These are phyloP conservation scores for Candida adriatica DNA, from an alignment of 805 yeast species.

Conservation along the genomic window DNA sequence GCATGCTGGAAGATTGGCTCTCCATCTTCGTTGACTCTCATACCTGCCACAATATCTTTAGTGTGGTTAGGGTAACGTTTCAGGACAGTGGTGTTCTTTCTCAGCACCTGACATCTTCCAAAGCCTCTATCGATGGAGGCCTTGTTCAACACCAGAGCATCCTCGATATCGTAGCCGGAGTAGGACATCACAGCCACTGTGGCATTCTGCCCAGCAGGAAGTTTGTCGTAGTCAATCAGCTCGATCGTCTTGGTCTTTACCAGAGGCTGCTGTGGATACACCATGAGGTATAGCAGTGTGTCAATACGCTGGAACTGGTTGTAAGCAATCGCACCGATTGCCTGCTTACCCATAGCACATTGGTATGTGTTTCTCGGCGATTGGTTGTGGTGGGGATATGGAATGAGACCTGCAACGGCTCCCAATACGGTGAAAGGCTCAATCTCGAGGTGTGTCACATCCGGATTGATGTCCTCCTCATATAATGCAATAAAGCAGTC, in stretches of 20 bases:
- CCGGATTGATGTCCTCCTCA: slow-evolving; percentile 52
- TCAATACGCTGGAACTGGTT: slow-evolving; percentile 95
- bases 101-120: slow-evolving; percentile 93
- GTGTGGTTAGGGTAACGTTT: slow-evolving; percentile 93
- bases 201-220: slow-evolving; percentile 99
- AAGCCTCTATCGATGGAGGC: slow-evolving; percentile 93
- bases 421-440: slow-evolving; percentile 92
- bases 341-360: slow-evolving; percentile 98
- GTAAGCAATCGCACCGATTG: slow-evolving; percentile 98
- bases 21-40: slow-evolving; percentile 78
- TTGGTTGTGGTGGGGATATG: slow-evolving; percentile 89
- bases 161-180: slow-evolving; percentile 98
- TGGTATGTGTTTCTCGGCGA: slow-evolving; percentile 90
- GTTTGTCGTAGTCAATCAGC: slow-evolving; percentile 87
- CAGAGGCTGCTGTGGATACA: slow-evolving; percentile 99
- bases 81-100: slow-evolving; percentile 83
- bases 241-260: slow-evolving; percentile 97
- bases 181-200: slow-evolving; percentile 99
- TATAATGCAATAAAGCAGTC: slow-evolving; percentile 89
- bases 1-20: slow-evolving; percentile 82
- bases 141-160: slow-evolving; percentile 92
- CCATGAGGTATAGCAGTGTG: slow-evolving; percentile 88
- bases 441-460: slow-evolving; percentile 85
- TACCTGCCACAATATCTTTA: slow-evolving; percentile 84
- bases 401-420: slow-evolving; percentile 89